These are phyloP conservation scores for Carex sylvatica DNA, from an alignment of 202 grass and related monocot genomes.

Conservation along the genomic window DNA sequence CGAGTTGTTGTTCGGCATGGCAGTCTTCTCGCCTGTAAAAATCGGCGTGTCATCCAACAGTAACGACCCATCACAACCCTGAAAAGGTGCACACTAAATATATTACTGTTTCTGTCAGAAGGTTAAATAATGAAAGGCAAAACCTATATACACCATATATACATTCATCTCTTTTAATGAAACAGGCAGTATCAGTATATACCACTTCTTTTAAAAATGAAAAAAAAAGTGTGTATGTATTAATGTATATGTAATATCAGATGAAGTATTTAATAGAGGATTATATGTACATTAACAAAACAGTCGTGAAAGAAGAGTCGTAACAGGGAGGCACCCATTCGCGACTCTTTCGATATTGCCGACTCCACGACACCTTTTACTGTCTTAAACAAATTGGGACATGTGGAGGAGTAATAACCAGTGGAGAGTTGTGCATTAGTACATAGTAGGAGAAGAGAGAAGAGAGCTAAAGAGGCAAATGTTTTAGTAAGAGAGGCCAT, in stretches of 20 bases:
- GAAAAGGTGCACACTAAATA: background rate
- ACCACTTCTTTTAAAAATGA: no score
- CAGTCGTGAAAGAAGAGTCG: slow-evolving; percentile 95
- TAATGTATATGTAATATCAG: no score
- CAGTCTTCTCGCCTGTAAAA: slow-evolving; percentile 75
- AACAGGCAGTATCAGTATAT: no score
- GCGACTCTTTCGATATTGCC: slow-evolving; percentile 43
- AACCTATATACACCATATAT: background rate
- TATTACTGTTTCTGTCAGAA: no score
- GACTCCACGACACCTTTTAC: slow-evolving; percentile 38
- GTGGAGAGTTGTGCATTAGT: slow-evolving; percentile 51
- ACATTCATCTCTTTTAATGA: no score
- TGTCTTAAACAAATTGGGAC: slow-evolving; percentile 36
- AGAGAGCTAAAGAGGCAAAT: background rate
- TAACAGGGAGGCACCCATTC: slow-evolving; percentile 70
- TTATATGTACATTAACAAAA: slow-evolving; percentile 54
- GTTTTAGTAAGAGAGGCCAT: slow-evolving; percentile 5
- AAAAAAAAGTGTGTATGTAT: no score
- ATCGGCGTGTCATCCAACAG: slow-evolving; percentile 68
- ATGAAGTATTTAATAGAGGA: background rate
- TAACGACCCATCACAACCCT: slow-evolving; percentile 74
- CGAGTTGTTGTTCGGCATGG: slow-evolving; percentile 57
- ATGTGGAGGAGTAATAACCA: slow-evolving; percentile 49
- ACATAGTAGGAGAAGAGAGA: slow-evolving; percentile 15
- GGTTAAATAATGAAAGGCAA: background rate